These are phyloP conservation scores for Jasminum sambac DNA, from an alignment of 257 asterid genomes.

Conservation along the genomic window DNA sequence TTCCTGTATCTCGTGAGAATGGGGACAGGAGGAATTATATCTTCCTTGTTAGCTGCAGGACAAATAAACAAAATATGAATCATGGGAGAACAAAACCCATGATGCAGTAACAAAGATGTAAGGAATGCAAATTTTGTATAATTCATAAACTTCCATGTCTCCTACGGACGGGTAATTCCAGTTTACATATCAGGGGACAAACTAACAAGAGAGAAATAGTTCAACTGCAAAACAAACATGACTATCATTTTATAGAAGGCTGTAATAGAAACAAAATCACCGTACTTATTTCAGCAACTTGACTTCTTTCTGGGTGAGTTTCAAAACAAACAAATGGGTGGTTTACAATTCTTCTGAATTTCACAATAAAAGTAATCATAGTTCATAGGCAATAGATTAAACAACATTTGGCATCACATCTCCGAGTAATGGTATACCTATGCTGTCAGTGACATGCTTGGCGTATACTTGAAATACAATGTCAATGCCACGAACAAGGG, in stretches of 20 bases:
- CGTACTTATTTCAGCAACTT: neutral
- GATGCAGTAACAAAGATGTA: constrained; percentile 6
- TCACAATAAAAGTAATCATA: constrained; percentile 15
- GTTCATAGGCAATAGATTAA: constrained; percentile 16
- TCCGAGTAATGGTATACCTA: constrained; percentile 51
- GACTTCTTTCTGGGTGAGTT: neutral
- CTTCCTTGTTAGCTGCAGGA: constrained; percentile 87
- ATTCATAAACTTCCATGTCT: neutral
- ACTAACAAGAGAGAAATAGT: neutral
- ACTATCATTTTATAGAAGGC: neutral
- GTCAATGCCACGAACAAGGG: constrained; percentile 91
- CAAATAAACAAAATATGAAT: constrained; percentile 22
- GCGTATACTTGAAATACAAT: constrained; percentile 94
- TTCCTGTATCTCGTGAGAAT: constrained; percentile 77
- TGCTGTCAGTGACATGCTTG: constrained; percentile 61
- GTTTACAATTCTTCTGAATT: constrained; percentile 13
- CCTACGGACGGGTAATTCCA: neutral
- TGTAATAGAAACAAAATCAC: neutral
- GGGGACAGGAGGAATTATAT: constrained; percentile 87
- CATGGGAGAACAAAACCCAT: constrained; percentile 18
- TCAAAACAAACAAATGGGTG: neutral
- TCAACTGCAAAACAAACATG: constrained; percentile 9
- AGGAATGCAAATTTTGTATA: constrained; percentile 3
- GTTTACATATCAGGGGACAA: neutral
- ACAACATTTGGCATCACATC: constrained; percentile 21